Evolutionary conservation across 2,329 filamentous ascomycete species (phyloP), one percentile per base, ranked within the genome.

Genomic region (Stagonosporopsis vannaccii): DNA sequence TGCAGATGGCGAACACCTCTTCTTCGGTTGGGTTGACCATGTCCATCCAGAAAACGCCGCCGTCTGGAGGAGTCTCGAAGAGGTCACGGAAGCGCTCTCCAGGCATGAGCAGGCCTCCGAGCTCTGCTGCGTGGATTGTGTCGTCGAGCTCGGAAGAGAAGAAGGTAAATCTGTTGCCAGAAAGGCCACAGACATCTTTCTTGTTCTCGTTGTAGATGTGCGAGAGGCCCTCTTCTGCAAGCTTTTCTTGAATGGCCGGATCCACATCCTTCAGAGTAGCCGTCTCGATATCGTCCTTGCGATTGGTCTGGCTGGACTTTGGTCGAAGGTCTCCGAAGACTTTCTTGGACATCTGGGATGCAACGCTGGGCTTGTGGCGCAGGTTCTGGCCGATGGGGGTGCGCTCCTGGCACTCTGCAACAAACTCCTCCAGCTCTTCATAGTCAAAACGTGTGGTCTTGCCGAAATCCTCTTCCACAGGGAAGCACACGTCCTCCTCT

Each of bases 11-110:
- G 39, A 88, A 87, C 19, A 97, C 87, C 74, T 98, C 95, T 56
- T 94, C 92, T 70, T 93, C 90, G 1, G 89, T 93, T 1, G 94
- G 92, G 65, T 91, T 92, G 73, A 94, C 90, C 74, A 97, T 89
- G 70, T 99, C 96, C 46, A 99, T 83, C 95, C 95, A 99, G 93
- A 94, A 99, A n/a, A 97, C 93, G 68, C 94, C 94, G 66, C 92
- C 84, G 30, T 87, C 83, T 2, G 83, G 82, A 30, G 84, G 85
- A 32, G 87, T 81, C 65, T 88, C 86, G 73, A 99, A 99, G 11
- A 99, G 85, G 53, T 92, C 92, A 28, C 91, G 89, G 67, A 98
- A 90, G 55, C 90, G 90, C 74, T 97, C 95, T 8, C 92, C 94
- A 2, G 93, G 92, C 54, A 97, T 87, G 4, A 97, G 85, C 8